Conservation (phyloP, 768 basidiomycete genomes). For the Boletus fagicola region DNA sequence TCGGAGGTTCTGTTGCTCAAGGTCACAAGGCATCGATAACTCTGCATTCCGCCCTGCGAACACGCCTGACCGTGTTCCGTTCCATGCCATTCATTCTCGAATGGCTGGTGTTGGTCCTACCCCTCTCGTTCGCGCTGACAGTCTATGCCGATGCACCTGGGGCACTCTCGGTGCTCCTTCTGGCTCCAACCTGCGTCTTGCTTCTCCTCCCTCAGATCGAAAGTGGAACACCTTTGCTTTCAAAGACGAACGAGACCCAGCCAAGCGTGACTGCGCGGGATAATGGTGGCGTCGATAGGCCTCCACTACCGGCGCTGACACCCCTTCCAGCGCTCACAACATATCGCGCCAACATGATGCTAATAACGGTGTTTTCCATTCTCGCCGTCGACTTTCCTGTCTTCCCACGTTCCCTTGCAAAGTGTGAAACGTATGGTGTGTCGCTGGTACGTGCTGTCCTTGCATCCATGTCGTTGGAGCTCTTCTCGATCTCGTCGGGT, state of each 20-base stretch:
- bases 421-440: slow-evolving; percentile 92
- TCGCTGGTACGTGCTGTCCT: slow-evolving; percentile 64
- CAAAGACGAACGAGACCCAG: slow-evolving; percentile 26
- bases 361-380: slow-evolving; percentile 87
- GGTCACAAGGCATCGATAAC: slow-evolving; percentile 62
- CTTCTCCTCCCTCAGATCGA: slow-evolving; percentile 43
- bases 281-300: background rate
- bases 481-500: background rate
- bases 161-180: slow-evolving; percentile 48
- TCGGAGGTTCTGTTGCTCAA: slow-evolving; percentile 19
- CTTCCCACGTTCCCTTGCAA: slow-evolving; percentile 85
- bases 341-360: slow-evolving; percentile 93
- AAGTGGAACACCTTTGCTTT: slow-evolving; percentile 53
- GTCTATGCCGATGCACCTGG: slow-evolving; percentile 60
- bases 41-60: slow-evolving; percentile 59
- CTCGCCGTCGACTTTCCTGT: slow-evolving; percentile 94
- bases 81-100: slow-evolving; percentile 45
- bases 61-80: slow-evolving; percentile 43
- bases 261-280: background rate
- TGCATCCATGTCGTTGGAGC: background rate
- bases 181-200: slow-evolving; percentile 45
- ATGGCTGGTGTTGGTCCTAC: slow-evolving; percentile 66
- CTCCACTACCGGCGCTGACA: slow-evolving; percentile 18
- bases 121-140: slow-evolving; percentile 82
- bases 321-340: slow-evolving; percentile 77